These are phyloP conservation scores for Pluteus cervinus DNA, from an alignment of 768 basidiomycete genomes.

Conservation along the genomic window DNA sequence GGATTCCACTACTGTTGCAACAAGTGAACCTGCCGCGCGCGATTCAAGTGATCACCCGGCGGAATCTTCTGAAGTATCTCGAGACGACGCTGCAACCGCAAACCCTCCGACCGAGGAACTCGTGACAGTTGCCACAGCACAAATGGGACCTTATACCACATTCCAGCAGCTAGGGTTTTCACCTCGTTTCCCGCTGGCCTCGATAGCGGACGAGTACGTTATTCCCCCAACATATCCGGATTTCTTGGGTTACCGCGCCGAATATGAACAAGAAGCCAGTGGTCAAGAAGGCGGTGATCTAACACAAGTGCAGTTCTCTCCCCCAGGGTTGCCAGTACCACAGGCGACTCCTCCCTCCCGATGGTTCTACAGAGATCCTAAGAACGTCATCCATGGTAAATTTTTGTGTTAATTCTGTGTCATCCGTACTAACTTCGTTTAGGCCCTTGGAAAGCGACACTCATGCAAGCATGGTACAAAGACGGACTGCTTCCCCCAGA, in stretches of 20 bases:
- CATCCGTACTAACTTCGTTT: constrained; percentile 2
- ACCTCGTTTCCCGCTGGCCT: constrained; percentile 81
- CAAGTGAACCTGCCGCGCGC: no score
- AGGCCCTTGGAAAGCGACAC: constrained; percentile 85
- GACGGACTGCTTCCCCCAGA: constrained; percentile 79
- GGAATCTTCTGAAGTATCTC: constrained; percentile 35
- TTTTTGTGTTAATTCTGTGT: constrained; percentile 3
- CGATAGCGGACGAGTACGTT: constrained; percentile 85
- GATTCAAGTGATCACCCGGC: constrained; percentile 24
- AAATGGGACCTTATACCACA: constrained; percentile 82
- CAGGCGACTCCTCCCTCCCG: constrained; percentile 58
- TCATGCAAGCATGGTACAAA: constrained; percentile 89
- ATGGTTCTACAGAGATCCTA: constrained; percentile 86
- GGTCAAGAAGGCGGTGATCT: constrained; percentile 37
- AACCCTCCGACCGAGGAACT: constrained; percentile 59
- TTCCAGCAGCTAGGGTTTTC: constrained; percentile 88
- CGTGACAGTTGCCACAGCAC: constrained; percentile 57
- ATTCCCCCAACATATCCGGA: constrained; percentile 87
- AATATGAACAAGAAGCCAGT: constrained; percentile 51
- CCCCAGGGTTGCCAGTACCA: constrained; percentile 75
- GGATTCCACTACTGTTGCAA: constrained; percentile 26
- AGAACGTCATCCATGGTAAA: constrained; percentile 72
- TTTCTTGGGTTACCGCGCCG: constrained; percentile 64
- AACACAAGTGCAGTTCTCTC: constrained; percentile 64
- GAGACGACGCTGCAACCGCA: constrained; percentile 28